Percentiles rank a stretch among this genome's conserved stretches.
Evolutionary conservation across 2,329 filamentous ascomycete species (phyloP).

Genomic region (Paecilomyces sp.): DNA sequence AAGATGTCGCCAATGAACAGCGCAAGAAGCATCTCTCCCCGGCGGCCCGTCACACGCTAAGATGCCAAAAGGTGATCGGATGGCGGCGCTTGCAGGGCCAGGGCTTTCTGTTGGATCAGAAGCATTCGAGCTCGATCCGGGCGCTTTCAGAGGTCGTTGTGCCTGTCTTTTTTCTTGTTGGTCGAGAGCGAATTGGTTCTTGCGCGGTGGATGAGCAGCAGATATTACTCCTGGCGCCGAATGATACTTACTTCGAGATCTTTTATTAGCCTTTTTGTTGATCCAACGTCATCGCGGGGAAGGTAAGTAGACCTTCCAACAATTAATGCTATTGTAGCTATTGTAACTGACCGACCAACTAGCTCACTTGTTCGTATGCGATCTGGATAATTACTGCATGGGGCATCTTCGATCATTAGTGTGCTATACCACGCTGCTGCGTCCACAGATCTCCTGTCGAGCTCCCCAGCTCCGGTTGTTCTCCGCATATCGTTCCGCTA

Average conservation of each 20-base stretch:
- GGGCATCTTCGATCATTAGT: not conserved
- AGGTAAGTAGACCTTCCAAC: not conserved
- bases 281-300: not conserved
- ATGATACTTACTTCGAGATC: not conserved
- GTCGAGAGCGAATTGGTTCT: not conserved
- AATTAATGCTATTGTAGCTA: no score
- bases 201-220: not conserved
- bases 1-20: conserved; percentile 7
- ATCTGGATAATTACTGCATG: not conserved
- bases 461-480: not conserved
- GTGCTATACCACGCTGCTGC: not conserved
- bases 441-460: not conserved
- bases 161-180: not conserved
- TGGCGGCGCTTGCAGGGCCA: not conserved
- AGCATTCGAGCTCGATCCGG: not conserved
- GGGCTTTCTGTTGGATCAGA: not conserved
- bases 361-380: not conserved
- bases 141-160: not conserved
- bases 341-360: no score
- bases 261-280: not conserved
- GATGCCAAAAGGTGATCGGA: not conserved
- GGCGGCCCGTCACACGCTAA: conserved; percentile 8
- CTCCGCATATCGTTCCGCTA: conserved; percentile 1
- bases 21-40: conserved; percentile 4
- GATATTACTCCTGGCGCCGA: no score